Evolutionary conservation across 768 basidiomycete genomes (phyloP).

Genomic region (Vararia minispora): DNA sequence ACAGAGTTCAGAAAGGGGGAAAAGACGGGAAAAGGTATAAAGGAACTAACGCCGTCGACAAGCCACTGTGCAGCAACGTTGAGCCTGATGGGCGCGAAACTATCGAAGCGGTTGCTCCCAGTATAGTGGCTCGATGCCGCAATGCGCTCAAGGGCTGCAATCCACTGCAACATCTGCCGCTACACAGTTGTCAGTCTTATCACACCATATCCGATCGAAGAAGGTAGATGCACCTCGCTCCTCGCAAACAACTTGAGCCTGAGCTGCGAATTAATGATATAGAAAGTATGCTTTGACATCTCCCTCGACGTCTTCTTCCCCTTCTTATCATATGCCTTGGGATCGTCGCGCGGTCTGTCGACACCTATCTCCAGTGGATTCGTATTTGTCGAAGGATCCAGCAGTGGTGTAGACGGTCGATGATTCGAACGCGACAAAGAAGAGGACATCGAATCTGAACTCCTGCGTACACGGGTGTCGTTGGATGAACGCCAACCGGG

Average conservation of each 20-base stretch:
- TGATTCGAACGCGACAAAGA: conserved; percentile 15
- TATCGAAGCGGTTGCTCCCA: conserved; percentile 78
- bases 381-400: conserved; percentile 72
- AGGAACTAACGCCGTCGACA: conserved; percentile 75
- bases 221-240: conserved; percentile 51
- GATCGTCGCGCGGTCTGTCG: conserved; percentile 17
- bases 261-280: conserved; percentile 85
- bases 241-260: conserved; percentile 76
- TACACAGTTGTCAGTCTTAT: conserved; percentile 18
- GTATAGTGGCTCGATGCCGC: conserved; percentile 70
- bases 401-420: conserved; percentile 41
- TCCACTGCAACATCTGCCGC: conserved; percentile 97
- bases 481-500: not conserved
- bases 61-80: conserved; percentile 98
- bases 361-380: conserved; percentile 34
- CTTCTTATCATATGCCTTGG: conserved; percentile 30
- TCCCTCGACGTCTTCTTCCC: conserved; percentile 40
- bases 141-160: conserved; percentile 78
- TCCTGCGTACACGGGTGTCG: conserved; percentile 8
- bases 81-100: conserved; percentile 84
- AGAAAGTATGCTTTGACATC: conserved; percentile 91
- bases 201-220: conserved; percentile 4
- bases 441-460: conserved; percentile 5
- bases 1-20: conserved; percentile 3
- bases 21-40: not conserved